Evolutionary conservation across 768 basidiomycete genomes (phyloP).

Genomic region (Tephrocybe sp.): DNA sequence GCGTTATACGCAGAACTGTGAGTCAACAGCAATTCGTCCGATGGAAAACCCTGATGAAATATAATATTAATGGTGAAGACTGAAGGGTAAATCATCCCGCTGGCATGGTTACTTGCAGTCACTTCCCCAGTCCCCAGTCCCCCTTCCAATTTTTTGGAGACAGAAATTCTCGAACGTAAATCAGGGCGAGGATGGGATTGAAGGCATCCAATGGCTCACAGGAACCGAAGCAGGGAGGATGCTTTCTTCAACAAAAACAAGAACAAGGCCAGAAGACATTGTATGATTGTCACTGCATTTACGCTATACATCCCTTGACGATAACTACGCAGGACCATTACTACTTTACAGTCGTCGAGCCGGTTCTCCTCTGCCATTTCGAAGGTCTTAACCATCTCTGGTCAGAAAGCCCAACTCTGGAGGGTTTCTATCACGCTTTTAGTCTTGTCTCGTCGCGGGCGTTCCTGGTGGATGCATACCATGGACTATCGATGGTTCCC

Average conservation of each 20-base stretch:
- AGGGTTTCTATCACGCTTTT: conserved; percentile 53
- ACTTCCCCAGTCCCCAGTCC: conserved; percentile 50
- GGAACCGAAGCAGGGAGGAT: conserved; percentile 39
- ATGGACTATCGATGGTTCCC: conserved; percentile 81
- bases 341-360: conserved; percentile 34
- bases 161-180: conserved; percentile 20
- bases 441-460: conserved; percentile 78
- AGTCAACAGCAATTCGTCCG: conserved; percentile 21
- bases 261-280: conserved; percentile 8
- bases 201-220: conserved; percentile 37
- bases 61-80: conserved; percentile 36
- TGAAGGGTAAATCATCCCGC: conserved; percentile 46
- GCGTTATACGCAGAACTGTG: conserved; percentile 70
- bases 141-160: conserved; percentile 67
- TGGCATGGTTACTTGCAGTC: conserved; percentile 72
- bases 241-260: conserved; percentile 1
- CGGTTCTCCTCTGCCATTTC: conserved; percentile 25
- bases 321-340: conserved; percentile 23
- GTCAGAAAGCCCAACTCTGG: conserved; percentile 24
- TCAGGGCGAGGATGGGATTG: conserved; percentile 25
- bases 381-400: conserved; percentile 7
- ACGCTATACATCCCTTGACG: not conserved
- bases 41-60: conserved; percentile 5
- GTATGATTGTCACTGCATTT: conserved; percentile 2
- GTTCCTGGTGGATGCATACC: conserved; percentile 81